phyloP scores from a whole-genome alignment of 148 eudicot species.

The Euryodendron excelsum region DNA sequence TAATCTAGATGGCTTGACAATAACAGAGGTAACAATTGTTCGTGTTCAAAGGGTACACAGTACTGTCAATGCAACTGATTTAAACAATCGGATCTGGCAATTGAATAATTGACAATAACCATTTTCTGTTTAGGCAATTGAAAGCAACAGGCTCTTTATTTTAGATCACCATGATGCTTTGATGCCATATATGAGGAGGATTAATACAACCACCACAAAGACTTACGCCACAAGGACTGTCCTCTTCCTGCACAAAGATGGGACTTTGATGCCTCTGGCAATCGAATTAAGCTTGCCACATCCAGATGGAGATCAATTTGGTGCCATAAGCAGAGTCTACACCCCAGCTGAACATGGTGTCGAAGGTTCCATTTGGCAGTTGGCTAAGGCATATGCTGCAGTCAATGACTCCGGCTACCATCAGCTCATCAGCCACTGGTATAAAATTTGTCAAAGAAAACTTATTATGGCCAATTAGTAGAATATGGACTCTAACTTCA shows the following conservation, averaged over 20 bases:
- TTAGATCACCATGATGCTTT: conserved; percentile 67
- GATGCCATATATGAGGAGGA: conserved; percentile 60
- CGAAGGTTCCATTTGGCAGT: conserved; percentile 53
- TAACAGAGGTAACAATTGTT: conserved; percentile 70
- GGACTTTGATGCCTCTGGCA: conserved; percentile 66
- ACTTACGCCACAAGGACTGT: conserved; percentile 69
- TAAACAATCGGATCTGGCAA: too few species aligned
- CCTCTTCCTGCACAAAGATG: conserved; percentile 61
- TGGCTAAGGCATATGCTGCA: conserved; percentile 74
- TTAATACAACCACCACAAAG: conserved; percentile 60
- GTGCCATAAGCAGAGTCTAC: conserved; percentile 58
- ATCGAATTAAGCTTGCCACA: conserved; percentile 75
- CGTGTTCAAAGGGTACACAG: neutral
- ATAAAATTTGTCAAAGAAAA: conserved; percentile 2
- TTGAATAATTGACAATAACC: too few species aligned
- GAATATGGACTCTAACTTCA: neutral
- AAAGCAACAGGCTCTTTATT: conserved; percentile 49
- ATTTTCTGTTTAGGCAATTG: conserved; percentile 40
- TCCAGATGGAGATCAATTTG: conserved; percentile 52
- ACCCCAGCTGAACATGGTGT: conserved; percentile 60
- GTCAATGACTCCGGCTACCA: conserved; percentile 69
- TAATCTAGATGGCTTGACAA: conserved; percentile 45
- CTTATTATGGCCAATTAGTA: neutral
- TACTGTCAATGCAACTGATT: neutral
- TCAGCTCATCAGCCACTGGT: conserved; percentile 81